phyloP scores from a whole-genome alignment of 306 rosid genomes.

The Argentina anserina region DNA sequence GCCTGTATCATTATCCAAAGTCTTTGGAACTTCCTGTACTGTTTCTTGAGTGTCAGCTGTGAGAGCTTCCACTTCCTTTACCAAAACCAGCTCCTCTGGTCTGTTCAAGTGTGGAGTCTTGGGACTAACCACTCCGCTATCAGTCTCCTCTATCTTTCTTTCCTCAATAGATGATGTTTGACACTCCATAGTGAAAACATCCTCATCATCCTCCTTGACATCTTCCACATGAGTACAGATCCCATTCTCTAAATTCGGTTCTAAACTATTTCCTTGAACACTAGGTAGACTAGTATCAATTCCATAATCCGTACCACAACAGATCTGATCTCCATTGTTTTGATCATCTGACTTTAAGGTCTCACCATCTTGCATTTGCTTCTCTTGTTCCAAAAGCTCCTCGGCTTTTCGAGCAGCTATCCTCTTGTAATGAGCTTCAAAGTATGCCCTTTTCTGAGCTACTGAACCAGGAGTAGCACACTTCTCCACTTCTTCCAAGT shows the following conservation, averaged over 20 bases:
- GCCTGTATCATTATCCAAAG: conserved; percentile 32
- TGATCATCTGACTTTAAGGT: conserved; percentile 41
- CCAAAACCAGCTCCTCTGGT: conserved; percentile 35
- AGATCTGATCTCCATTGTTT: conserved; percentile 42
- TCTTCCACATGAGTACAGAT: conserved; percentile 24
- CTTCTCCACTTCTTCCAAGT: conserved; percentile 94
- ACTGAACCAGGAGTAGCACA: conserved; percentile 96
- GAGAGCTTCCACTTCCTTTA: conserved; percentile 35
- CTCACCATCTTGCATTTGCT: conserved; percentile 36
- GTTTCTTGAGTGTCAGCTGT: conserved; percentile 33
- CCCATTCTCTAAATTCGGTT: conserved; percentile 28
- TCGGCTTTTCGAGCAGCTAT: conserved; percentile 83
- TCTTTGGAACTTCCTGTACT: conserved; percentile 39
- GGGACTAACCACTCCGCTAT: conserved; percentile 32
- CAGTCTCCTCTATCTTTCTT: conserved; percentile 35
- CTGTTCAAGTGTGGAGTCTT: conserved; percentile 34
- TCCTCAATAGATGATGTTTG: conserved; percentile 32
- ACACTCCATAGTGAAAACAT: conserved; percentile 32
- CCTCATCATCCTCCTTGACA: conserved; percentile 40
- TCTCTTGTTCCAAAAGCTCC: conserved; percentile 68
- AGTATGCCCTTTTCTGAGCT: conserved; percentile 89
- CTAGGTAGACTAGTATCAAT: conserved; percentile 28
- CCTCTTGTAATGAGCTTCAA: conserved; percentile 95
- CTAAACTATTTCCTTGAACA: conserved; percentile 27
- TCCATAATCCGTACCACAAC: conserved; percentile 28